Base-by-base conservation (phyloP, 106 monocot genomes). In the Dendrobium officinale region DNA sequence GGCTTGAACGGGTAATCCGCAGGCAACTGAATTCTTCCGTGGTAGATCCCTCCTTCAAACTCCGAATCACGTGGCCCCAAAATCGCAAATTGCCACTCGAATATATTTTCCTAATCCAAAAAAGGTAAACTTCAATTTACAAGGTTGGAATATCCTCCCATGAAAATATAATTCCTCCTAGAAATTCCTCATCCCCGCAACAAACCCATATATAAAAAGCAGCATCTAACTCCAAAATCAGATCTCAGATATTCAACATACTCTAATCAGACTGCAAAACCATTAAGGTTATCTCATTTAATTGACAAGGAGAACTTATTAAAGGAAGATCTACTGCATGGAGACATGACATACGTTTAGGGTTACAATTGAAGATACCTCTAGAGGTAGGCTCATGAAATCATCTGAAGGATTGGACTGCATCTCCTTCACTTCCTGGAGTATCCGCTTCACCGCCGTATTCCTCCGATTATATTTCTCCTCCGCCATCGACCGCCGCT, bases 81-180 rank as follows among this genome's bases (percentile, higher is more conserved):
- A 22, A 98, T 92, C 18, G 97, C 97, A 78, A 98, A 98, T 43
- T 98, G 97, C 97, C 97, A 98, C 83, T 98, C 97, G 33, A 98
- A 95, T 85, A 98, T 91, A 74, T 95, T 90, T 73, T 98, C 97
- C 97, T 98, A 74, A 43, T 67, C 18, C 79, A 27, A 78, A 9
- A 41, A 58, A 40, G 6, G 7, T 5, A 55, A 58, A 78, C 24
- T 2, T 6, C 26, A 48, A 49, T 33, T 37, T 47, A 70, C 42
- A 61, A 42, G 15, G 19, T 74, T n/a, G 40, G 18, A 18, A 74
- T 74, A 18, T 74, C 6, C 20, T 42, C 18, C 42, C 42, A 41
- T 43, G 37, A 43, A 76, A 76, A 48, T 24, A 27, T 24, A 27
- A 74, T 43, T 43, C 74, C 43, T 42, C 22, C 75, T 11, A 18